Evolutionary conservation across 495 filamentous ascomycete species (phyloP), one percentile per base, ranked within the genome.

Genomic region (Lasiosphaeria ovina): DNA sequence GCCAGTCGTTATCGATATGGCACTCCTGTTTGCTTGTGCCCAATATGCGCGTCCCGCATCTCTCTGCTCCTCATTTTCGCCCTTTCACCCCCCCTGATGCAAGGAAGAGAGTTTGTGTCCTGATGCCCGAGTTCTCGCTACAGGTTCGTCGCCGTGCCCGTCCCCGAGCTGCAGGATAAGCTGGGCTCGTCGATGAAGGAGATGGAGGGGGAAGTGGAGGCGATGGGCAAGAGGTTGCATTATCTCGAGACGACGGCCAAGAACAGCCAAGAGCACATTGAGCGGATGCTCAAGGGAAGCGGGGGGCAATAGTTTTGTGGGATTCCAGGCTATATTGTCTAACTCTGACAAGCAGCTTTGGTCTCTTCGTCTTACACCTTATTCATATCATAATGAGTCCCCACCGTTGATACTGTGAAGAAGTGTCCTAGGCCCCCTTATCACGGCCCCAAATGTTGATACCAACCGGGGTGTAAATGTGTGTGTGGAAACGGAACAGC

Each of bases 221-320:
- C 83, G 52, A 75, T 97, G 58, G 88, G 89, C 62, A 97, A 97
- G 85, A 91, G 93, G 77, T 81, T 96, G 59, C 85, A 93, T 58
- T 98, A 97, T 72, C 83, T 97, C 8, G 95, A 98, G 78, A 94
- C 88, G 58, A 98, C 94, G 53, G 85, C 90, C 69, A 90, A 95
- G 81, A 98, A 97, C 66, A 94, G 92, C 71, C 83, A 87, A 64
- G 86, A 91, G 66, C 89, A 96, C 68, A 84, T 98, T 62, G 89
- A 97, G 73, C 88, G 89, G 73, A 91, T 98, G 75, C 69, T 81
- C 16, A 73, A 71, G 54, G 73, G 68, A 58, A 61, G 54, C 52
- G 74, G 24, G 24, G 24, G 62, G 40, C 68, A 63, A 70, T 69
- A 47, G 44, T 24, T 24, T 2, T 24, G 24, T 24, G 2, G 24